Evolutionary conservation across 768 basidiomycete species (phyloP), one percentile per base, ranked within the genome.

Genomic region (Boletus patriciae): DNA sequence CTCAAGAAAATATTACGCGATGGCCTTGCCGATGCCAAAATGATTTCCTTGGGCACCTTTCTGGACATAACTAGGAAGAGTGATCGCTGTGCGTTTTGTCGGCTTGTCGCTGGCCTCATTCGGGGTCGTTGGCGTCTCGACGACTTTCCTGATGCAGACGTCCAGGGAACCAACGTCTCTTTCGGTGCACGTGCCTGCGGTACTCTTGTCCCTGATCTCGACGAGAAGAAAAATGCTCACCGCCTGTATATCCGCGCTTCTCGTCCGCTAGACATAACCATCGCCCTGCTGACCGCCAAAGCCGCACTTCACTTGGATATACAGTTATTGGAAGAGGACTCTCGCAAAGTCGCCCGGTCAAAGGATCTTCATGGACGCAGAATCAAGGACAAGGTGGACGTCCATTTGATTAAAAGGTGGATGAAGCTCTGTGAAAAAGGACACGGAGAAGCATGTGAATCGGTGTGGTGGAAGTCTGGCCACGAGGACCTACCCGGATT

Each of bases 331-430:
- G 51, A 62, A 36, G 59, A 66, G 25, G 65, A 66, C 25, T 19
- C 66, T 47, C 50, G 19, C 37, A 62, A 48, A 33, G 43, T 66
- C 21, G 40, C 37, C 12, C 44, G 65, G n/a, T 21, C 59, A 3
- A 64, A 50, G 43, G 60, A 54, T 8, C 44, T 67, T 27, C 66
- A 66, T 41, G 65, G 65, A n/a, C 56, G 65, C 27, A 58, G 66
- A 46, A n/a, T 66, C 44, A 23, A n/a, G 23, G 42, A 51, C 16
- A 40, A 5, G 9, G 54, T 58, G 10, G 57, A 67, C 43, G 36
- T 57, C 3, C 46, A 5, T 18, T 9, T 62, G 23, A 46, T 66
- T 48, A 67, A 55, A 40, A 33, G 31, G 11, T 66, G 65, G 65
- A 25, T 66, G 5, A 16, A 43, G 1, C 54, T 64, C 8, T 66